phyloP scores from a whole-genome alignment of 257 asterid species.

The Solanum paucissectum region DNA sequence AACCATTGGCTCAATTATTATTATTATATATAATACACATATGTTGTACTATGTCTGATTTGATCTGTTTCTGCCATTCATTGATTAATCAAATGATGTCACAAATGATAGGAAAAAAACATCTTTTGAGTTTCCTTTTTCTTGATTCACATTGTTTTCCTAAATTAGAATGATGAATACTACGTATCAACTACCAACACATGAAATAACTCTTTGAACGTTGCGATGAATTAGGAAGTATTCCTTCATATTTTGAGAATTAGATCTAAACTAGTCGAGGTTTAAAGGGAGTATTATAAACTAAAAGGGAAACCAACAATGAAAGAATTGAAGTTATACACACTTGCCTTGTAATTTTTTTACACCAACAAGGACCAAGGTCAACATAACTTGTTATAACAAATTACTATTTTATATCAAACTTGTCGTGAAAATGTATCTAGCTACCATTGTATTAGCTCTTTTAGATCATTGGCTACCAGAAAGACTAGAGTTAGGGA shows the following conservation, averaged over 20 bases:
- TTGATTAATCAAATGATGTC: neutral
- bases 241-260: no score
- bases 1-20: neutral
- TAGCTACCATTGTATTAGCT: neutral
- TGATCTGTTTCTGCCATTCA: neutral
- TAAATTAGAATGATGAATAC: neutral
- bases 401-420: no score
- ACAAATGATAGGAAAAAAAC: neutral
- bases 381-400: no score
- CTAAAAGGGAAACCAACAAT: neutral
- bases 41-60: neutral
- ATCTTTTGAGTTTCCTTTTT: neutral
- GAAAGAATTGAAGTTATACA: no score
- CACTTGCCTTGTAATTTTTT: no score
- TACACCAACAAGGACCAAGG: no score
- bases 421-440: neutral
- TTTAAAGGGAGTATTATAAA: no score
- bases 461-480: no score
- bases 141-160: neutral
- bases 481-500: no score
- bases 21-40: neutral
- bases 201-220: neutral
- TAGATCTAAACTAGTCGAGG: neutral
- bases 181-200: neutral
- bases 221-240: neutral